Percentiles rank a stretch among this genome's conserved stretches.
phyloP scores from a whole-genome alignment of 805 yeast genomes.

The Lachancea sp. region DNA sequence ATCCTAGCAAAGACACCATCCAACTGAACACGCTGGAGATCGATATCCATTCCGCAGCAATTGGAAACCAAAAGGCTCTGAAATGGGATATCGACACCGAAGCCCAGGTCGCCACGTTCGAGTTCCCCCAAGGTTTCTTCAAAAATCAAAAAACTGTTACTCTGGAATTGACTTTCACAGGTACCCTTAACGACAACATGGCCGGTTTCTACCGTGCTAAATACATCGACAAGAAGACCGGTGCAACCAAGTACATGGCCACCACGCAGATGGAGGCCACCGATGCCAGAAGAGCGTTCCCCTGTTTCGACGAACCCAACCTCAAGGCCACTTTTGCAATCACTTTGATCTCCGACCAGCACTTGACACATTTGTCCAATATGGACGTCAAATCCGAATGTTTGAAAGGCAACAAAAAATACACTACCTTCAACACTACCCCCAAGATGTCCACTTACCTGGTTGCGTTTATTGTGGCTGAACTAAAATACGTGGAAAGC shows the following conservation, averaged over 20 bases:
- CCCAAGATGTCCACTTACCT: constrained; percentile 82
- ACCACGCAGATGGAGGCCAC: constrained; percentile 86
- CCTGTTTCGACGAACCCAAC: constrained; percentile 80
- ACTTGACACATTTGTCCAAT: constrained; percentile 58
- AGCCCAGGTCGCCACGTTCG: constrained; percentile 58
- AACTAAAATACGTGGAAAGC: constrained; percentile 65
- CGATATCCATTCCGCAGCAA: constrained; percentile 46
- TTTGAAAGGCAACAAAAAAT: constrained; percentile 42
- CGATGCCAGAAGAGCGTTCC: constrained; percentile 82
- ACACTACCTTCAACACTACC: constrained; percentile 62
- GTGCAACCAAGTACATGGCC: constrained; percentile 63
- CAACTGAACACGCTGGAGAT: constrained; percentile 61
- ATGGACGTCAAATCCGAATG: constrained; percentile 55
- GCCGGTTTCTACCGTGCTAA: constrained; percentile 75
- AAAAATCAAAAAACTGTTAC: constrained; percentile 32
- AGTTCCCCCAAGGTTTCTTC: constrained; percentile 41
- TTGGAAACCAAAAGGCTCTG: constrained; percentile 32
- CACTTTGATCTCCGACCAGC: constrained; percentile 49
- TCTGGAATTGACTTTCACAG: constrained; percentile 49
- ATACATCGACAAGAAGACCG: constrained; percentile 50
- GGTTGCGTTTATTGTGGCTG: constrained; percentile 79
- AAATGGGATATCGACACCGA: constrained; percentile 43
- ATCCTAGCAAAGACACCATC: constrained; percentile 37
- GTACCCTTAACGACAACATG: constrained; percentile 69
- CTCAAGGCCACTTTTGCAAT: constrained; percentile 68